Base-by-base conservation (phyloP, 192 early-diverging fungal genomes). In the Phycomyces blakesleeanus region DNA sequence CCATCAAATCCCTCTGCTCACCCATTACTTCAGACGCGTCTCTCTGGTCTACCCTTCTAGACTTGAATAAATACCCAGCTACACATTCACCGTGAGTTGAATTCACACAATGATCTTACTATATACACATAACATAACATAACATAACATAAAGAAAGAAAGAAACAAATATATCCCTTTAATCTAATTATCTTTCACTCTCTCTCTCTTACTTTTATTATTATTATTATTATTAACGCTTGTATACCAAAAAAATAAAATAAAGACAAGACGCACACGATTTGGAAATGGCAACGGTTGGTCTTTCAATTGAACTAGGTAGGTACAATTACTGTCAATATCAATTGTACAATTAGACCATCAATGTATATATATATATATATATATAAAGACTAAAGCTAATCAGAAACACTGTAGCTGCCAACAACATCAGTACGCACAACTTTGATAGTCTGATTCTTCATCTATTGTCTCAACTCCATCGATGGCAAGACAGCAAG, bases 191-290 rank as follows among this genome's bases (percentile, higher is more conserved):
- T n/a, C n/a, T n/a, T n/a, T n/a, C n/a, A n/a, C n/a, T n/a, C n/a
- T n/a, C n/a, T n/a, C n/a, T n/a, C n/a, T n/a, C n/a, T n/a, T n/a
- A n/a, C n/a, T n/a, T n/a, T n/a, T n/a, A n/a, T n/a, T n/a, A n/a
- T n/a, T n/a, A n/a, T n/a, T n/a, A n/a, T n/a, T n/a, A n/a, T n/a
- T n/a, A n/a, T n/a, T n/a, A n/a, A n/a, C n/a, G n/a, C n/a, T n/a
- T n/a, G n/a, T n/a, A n/a, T n/a, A n/a, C n/a, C n/a, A n/a, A n/a
- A n/a, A n/a, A n/a, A n/a, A n/a, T n/a, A n/a, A n/a, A n/a, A 40
- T 40, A 22, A 67, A 88, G 87, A 25, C 87, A 89, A 67, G 86
- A 88, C 64, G 85, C 85, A 26, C 87, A 81, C 72, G 87, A 88
- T 63, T 67, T 89, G 21, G 87, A 89, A 55, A 88, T 88, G 83